These are phyloP conservation scores for Strigomonas culicis DNA, from an alignment of 208 protist genomes.

Conservation along the genomic window DNA sequence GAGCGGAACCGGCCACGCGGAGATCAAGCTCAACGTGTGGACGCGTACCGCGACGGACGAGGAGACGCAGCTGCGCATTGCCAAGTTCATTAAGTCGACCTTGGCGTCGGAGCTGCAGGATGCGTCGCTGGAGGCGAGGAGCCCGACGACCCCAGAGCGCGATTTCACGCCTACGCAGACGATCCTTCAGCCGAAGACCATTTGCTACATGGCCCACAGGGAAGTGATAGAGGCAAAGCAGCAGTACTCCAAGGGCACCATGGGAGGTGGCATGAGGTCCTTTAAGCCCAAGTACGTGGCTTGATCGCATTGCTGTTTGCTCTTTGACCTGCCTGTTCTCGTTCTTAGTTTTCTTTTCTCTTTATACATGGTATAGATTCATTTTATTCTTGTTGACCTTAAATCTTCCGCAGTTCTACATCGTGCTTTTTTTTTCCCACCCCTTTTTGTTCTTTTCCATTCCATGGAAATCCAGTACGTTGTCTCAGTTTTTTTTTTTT, in stretches of 20 bases:
- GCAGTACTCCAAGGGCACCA: slow-evolving; percentile 2
- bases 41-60: slow-evolving; percentile 72
- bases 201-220: slow-evolving; percentile 66
- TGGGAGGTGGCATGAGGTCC: too few relatives aligned
- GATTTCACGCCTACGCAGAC: too few relatives aligned
- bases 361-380: slow-evolving; percentile 2
- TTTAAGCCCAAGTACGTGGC: too few relatives aligned
- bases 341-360: not conserved
- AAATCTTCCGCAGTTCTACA: not conserved
- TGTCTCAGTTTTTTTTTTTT: not conserved
- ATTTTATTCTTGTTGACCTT: slow-evolving; percentile 2
- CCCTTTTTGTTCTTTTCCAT: slow-evolving; percentile 3
- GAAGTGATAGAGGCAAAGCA: slow-evolving; percentile 81
- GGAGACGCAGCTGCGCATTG: slow-evolving; percentile 60
- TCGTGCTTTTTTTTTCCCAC: slow-evolving; percentile 17
- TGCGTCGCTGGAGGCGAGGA: not conserved
- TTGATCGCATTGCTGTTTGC: too few relatives aligned
- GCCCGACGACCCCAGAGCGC: too few relatives aligned
- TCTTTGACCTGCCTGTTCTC: too few relatives aligned
- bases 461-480: slow-evolving; percentile 10
- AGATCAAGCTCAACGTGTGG: slow-evolving; percentile 87
- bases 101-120: not conserved
- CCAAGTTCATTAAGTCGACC: slow-evolving; percentile 33
- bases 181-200: not conserved
- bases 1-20: slow-evolving; percentile 10